phyloP scores from a whole-genome alignment of 371 early-diverging fungal genomes.

The Actinomortierella wolfii region DNA sequence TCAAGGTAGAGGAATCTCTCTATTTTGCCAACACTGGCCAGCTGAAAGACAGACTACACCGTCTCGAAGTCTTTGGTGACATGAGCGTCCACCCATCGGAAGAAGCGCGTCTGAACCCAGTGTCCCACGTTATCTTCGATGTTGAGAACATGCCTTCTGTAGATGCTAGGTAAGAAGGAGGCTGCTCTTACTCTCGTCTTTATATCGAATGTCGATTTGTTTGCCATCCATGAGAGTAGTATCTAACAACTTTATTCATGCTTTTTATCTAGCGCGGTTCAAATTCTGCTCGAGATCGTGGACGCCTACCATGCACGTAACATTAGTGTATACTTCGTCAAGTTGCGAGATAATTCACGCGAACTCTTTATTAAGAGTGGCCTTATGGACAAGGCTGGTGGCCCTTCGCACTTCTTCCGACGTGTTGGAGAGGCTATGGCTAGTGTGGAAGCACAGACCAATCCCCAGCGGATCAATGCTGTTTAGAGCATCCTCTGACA shows the following conservation, averaged over 20 bases:
- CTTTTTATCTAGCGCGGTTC: constrained; percentile 68
- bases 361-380: constrained; percentile 73
- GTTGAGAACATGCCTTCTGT: constrained; percentile 83
- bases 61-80: constrained; percentile 91
- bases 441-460: constrained; percentile 25
- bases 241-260: neutral
- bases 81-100: constrained; percentile 89
- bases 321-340: constrained; percentile 85
- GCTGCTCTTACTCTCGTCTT: constrained; percentile 8
- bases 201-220: constrained; percentile 2
- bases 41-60: constrained; percentile 88
- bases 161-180: constrained; percentile 76
- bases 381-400: constrained; percentile 62
- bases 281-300: constrained; percentile 87
- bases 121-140: constrained; percentile 83
- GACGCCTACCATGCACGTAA: constrained; percentile 76
- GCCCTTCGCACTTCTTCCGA: constrained; percentile 60
- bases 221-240: too few species aligned
- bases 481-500: too few species aligned
- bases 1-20: constrained; percentile 88
- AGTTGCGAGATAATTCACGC: constrained; percentile 71
- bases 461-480: too few species aligned
- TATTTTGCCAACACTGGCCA: constrained; percentile 96
- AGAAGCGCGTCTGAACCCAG: constrained; percentile 68
- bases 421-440: constrained; percentile 41